Base-by-base conservation (phyloP, 1,284 basidiomycete genomes). In the Ustilago xerochloae region DNA sequence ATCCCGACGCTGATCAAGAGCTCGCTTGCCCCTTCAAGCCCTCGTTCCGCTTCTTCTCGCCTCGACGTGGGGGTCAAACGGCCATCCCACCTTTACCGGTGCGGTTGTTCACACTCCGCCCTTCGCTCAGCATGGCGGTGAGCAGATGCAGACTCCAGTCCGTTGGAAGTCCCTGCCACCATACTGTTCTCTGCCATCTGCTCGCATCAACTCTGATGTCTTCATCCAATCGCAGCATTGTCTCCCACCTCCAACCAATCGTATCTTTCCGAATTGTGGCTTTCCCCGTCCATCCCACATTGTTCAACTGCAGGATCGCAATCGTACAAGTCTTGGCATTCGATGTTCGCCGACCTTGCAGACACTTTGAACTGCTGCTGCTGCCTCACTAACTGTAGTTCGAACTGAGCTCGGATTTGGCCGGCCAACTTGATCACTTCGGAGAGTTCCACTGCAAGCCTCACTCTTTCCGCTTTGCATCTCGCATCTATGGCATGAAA, bases 401-500 rank as follows among this genome's bases (percentile, higher is more conserved):
- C n/a, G n/a, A n/a, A 12, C 1, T 16, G 29, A 30, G 45, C 28
- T 47, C 45, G 45, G 28, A 29, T 26, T 47, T 47, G 28, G 45
- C 45, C 28, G 45, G 7, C 28, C 45, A 47, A 45, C 22, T n/a
- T 12, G 8, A 9, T 9, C 28, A 13, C 26, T 15, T 29, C 29
- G 45, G 29, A 47, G 29, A 47, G 45, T 47, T 47, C 45, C 48
- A 35, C 41, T 43, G 41, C 41, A 43, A 43, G 41, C 41, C 41
- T 36, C 35, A 52, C 32, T n/a, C 33, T 52, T 35, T 52, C 22
- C 20, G 50, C 33, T 38, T 20, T 28, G 7, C 50, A 13, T 16
- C 8, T 38, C 6, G 35, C 33, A 35, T 28, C 22, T 15, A 15
- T 26, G 35, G 35, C 41, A 43, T 26, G n/a, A 20, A 20, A 39